These are phyloP conservation scores for Chaetomium sp. DNA, from an alignment of 2,329 filamentous ascomycete genomes.

Conservation along the genomic window DNA sequence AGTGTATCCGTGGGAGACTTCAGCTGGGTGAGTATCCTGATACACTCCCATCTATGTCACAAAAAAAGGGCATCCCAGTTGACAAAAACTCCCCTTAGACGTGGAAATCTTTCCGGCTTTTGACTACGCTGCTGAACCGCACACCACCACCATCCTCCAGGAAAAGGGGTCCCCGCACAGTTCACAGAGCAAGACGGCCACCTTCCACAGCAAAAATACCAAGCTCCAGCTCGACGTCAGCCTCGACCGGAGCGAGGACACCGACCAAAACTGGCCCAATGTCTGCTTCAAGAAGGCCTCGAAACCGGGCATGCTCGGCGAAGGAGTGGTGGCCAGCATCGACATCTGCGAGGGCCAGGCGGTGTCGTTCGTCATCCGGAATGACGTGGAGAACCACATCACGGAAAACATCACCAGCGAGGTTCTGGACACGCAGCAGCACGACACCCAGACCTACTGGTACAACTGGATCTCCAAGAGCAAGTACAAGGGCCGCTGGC, in stretches of 20 bases:
- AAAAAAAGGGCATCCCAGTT: not conserved
- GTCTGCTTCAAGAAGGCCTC: conserved; percentile 51
- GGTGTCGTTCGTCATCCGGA: conserved; percentile 62
- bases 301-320: conserved; percentile 47
- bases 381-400: conserved; percentile 52
- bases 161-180: conserved; percentile 34
- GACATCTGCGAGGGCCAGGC: conserved; percentile 59
- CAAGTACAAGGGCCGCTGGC: conserved; percentile 65
- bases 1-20: conserved; percentile 63
- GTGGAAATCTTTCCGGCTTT: conserved; percentile 68
- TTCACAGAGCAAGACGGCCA: conserved; percentile 51
- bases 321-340: conserved; percentile 57
- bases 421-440: conserved; percentile 56
- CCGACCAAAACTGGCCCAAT: conserved; percentile 41
- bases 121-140: conserved; percentile 59
- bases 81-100: conserved; percentile 32
- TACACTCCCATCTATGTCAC: not conserved
- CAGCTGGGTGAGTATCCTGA: conserved; percentile 42
- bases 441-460: conserved; percentile 67
- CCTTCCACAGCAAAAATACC: conserved; percentile 52
- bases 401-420: conserved; percentile 51
- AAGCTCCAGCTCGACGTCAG: conserved; percentile 63
- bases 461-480: conserved; percentile 65
- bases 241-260: conserved; percentile 52
- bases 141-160: conserved; percentile 52